Percentiles rank a stretch among this genome's conserved stretches.
These are phyloP conservation scores for Pyricularia pennisetigena DNA, from an alignment of 2,329 filamentous ascomycete species.

Conservation along the genomic window DNA sequence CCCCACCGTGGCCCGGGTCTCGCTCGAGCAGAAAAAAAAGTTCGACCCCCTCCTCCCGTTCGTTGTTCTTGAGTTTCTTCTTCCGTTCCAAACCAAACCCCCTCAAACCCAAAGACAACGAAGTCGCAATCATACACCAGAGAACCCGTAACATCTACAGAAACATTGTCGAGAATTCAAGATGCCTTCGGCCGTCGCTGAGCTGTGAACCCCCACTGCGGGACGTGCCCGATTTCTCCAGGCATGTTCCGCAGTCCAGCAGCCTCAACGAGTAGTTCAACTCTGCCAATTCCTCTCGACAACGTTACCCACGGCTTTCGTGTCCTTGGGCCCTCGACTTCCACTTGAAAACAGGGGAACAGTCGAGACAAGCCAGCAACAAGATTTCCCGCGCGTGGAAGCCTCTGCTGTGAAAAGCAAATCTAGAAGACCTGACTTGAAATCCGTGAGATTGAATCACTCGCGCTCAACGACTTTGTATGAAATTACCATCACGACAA, in stretches of 20 bases:
- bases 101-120: slow-evolving; percentile 46
- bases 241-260: slow-evolving; percentile 69
- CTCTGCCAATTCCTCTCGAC: slow-evolving; percentile 51
- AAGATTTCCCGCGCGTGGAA: slow-evolving; percentile 8
- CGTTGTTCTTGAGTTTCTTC: slow-evolving; percentile 21
- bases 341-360: slow-evolving; percentile 5
- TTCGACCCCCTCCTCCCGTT: slow-evolving; percentile 16
- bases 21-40: slow-evolving; percentile 2
- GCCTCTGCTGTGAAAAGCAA: slow-evolving; percentile 24
- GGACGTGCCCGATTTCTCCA: slow-evolving; percentile 42
- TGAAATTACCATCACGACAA: background rate
- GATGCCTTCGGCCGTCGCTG: slow-evolving; percentile 72
- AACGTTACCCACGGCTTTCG: slow-evolving; percentile 53
- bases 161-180: slow-evolving; percentile 62
- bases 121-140: slow-evolving; percentile 44
- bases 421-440: slow-evolving; percentile 7
- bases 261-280: slow-evolving; percentile 69
- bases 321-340: slow-evolving; percentile 24
- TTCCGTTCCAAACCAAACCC: slow-evolving; percentile 22
- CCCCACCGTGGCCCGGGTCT: background rate
- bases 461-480: background rate
- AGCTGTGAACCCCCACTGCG: slow-evolving; percentile 88
- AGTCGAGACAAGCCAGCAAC: slow-evolving; percentile 5
- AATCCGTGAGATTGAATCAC: background rate
- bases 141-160: slow-evolving; percentile 18